Evolutionary conservation across 257 asterid genomes (phyloP).

Genomic region (Plectranthus barbatus): DNA sequence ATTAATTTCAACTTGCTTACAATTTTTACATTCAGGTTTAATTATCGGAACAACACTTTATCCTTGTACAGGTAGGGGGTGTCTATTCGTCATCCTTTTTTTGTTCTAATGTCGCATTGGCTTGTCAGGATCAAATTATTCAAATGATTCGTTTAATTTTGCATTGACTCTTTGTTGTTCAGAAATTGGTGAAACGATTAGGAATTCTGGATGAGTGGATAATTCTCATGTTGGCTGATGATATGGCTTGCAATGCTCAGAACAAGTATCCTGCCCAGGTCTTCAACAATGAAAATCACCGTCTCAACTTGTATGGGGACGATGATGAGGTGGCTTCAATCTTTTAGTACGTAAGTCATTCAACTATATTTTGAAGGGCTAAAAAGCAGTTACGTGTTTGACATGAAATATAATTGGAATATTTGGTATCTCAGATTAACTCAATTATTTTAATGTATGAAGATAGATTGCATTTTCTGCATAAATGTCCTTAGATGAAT

Average conservation of each 20-base stretch:
- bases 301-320: constrained; percentile 87
- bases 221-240: constrained; percentile 96
- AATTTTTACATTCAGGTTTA: constrained; percentile 56
- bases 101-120: neutral
- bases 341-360: neutral
- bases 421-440: neutral
- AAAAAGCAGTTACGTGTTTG: neutral
- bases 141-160: neutral
- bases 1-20: constrained; percentile 3
- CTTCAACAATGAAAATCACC: constrained; percentile 93
- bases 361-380: neutral
- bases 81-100: neutral
- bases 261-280: constrained; percentile 98
- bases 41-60: constrained; percentile 83
- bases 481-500: neutral
- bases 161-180: constrained; percentile 1
- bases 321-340: constrained; percentile 71
- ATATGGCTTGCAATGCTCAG: constrained; percentile 97
- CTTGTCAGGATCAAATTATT: neutral
- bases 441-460: neutral
- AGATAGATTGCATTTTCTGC: neutral
- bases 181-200: constrained; percentile 93
- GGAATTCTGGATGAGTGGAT: constrained; percentile 99
- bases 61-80: constrained; percentile 82
- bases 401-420: neutral